Percentiles rank a stretch among this genome's conserved stretches.
phyloP scores from a whole-genome alignment of 495 filamentous ascomycete species.

The Penicillium coffeae region DNA sequence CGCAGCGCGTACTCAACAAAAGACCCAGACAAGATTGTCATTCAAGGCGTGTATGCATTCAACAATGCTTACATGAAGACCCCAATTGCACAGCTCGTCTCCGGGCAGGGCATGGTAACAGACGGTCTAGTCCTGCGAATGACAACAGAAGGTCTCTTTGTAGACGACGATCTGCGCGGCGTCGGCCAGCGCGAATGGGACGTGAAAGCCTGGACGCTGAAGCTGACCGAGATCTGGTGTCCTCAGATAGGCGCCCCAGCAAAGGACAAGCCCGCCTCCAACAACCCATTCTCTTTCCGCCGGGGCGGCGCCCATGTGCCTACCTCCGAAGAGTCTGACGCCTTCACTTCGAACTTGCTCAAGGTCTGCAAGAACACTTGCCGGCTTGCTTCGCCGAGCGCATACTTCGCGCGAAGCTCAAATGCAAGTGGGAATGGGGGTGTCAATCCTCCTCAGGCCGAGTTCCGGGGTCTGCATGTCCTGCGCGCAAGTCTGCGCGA shows the following conservation, averaged over 20 bases:
- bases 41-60: conserved; percentile 87
- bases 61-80: conserved; percentile 77
- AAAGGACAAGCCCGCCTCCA: conserved; percentile 19
- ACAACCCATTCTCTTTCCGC: conserved; percentile 33
- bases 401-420: conserved; percentile 25
- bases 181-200: conserved; percentile 95
- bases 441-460: conserved; percentile 29
- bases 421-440: conserved; percentile 12
- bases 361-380: conserved; percentile 61
- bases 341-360: conserved; percentile 54
- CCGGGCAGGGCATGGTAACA: conserved; percentile 69
- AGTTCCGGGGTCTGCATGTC: conserved; percentile 65
- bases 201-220: conserved; percentile 95
- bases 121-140: conserved; percentile 84
- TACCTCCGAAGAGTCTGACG: conserved; percentile 60
- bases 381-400: conserved; percentile 40
- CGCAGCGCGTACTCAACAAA: conserved; percentile 74
- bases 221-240: conserved; percentile 86
- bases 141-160: conserved; percentile 87
- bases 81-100: conserved; percentile 76
- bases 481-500: conserved; percentile 80
- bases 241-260: conserved; percentile 42
- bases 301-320: conserved; percentile 41
- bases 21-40: conserved; percentile 91
- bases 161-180: conserved; percentile 87